These are phyloP conservation scores for Scleroderma bovista DNA, from an alignment of 768 basidiomycete species.

Conservation along the genomic window DNA sequence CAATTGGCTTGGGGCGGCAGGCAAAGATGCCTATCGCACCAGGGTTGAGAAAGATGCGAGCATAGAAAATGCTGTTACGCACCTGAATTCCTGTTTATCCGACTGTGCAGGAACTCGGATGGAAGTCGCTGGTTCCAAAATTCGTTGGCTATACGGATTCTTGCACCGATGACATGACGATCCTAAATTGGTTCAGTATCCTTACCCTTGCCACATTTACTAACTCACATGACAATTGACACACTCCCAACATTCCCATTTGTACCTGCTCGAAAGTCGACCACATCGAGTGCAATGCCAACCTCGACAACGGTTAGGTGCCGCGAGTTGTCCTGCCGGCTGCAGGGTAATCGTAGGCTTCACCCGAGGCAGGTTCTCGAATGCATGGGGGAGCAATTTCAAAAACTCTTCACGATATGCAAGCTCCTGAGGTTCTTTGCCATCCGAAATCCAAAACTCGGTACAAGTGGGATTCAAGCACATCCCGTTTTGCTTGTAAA, in stretches of 20 bases:
- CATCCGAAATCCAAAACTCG: conserved; percentile 45
- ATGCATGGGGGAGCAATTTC: conserved; percentile 25
- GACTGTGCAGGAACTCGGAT: conserved; percentile 23
- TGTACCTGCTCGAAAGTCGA: conserved; percentile 64
- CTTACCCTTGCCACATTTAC: background rate
- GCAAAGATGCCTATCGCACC: conserved; percentile 14
- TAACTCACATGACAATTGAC: conserved; percentile 47
- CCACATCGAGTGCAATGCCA: conserved; percentile 69
- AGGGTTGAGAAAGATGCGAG: background rate
- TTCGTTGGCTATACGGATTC: conserved; percentile 28
- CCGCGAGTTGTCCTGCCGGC: conserved; percentile 35
- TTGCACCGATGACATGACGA: conserved; percentile 13
- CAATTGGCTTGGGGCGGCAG: conserved; percentile 11
- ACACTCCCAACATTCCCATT: conserved; percentile 77
- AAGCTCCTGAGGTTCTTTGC: conserved; percentile 31
- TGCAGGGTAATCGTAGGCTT: conserved; percentile 30
- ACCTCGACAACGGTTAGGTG: conserved; percentile 54
- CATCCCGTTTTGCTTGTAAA: conserved; percentile 55
- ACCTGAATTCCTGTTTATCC: conserved; percentile 28
- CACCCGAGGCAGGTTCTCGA: conserved; percentile 34
- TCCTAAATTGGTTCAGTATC: conserved; percentile 8
- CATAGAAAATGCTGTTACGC: background rate
- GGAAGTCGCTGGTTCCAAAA: conserved; percentile 31
- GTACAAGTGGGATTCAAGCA: conserved; percentile 59
- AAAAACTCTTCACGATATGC: conserved; percentile 48